phyloP scores from a whole-genome alignment of 2,329 filamentous ascomycete genomes.

The Sporothrix protearum region DNA sequence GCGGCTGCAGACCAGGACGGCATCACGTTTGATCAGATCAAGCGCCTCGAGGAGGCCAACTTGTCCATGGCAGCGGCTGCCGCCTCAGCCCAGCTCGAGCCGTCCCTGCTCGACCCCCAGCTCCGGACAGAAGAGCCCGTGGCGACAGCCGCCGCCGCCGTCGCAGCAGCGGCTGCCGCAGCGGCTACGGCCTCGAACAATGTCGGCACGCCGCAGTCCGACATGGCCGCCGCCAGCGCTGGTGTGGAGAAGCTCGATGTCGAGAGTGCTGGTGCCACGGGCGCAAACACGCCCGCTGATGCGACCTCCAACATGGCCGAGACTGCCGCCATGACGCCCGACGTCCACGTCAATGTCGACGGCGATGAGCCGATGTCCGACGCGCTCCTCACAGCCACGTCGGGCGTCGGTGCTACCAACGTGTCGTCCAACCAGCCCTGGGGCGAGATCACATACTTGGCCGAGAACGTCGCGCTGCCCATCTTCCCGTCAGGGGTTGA shows the following conservation, averaged over 20 bases:
- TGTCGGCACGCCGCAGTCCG: constrained; percentile 9
- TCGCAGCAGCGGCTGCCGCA: constrained; percentile 14
- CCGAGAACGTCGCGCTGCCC: constrained; percentile 34
- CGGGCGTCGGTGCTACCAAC: constrained; percentile 22
- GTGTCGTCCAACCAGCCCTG: constrained; percentile 43
- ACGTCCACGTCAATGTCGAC: constrained; percentile 4
- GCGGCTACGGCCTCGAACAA: background rate
- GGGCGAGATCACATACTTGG: constrained; percentile 52
- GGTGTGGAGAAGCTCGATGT: constrained; percentile 8
- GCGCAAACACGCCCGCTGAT: background rate
- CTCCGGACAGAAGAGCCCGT: constrained; percentile 33
- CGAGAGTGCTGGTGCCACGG: background rate
- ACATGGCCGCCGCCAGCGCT: constrained; percentile 22
- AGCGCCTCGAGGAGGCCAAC: constrained; percentile 49
- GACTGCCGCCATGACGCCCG: constrained; percentile 22
- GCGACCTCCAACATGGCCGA: constrained; percentile 12
- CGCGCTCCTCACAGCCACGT: background rate
- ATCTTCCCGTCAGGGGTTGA: constrained; percentile 28
- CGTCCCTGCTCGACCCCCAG: constrained; percentile 52
- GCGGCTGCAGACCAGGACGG: constrained; percentile 26
- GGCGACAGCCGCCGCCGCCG: constrained; percentile 9
- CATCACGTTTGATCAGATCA: constrained; percentile 43
- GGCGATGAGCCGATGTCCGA: constrained; percentile 22
- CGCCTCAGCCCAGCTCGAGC: constrained; percentile 50
- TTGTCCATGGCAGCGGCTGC: constrained; percentile 56